Evolutionary conservation across 805 yeast species (phyloP).

Genomic region (Candida cerambycidarum): DNA sequence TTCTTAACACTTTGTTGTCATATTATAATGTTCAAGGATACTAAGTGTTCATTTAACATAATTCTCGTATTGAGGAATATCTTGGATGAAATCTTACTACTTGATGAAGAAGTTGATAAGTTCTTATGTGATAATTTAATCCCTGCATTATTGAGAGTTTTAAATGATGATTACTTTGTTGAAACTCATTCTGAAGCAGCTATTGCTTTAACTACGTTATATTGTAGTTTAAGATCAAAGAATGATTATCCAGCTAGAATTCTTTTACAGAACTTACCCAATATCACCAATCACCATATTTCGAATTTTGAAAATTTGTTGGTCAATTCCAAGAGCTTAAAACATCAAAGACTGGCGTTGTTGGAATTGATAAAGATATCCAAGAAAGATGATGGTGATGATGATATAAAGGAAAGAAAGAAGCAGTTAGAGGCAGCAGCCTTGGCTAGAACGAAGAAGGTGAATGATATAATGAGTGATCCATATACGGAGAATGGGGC

Average conservation of each 20-base stretch:
- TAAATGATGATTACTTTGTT: slow-evolving; percentile 71
- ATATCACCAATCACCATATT: slow-evolving; percentile 55
- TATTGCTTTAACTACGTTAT: slow-evolving; percentile 78
- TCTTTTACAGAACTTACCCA: slow-evolving; percentile 53
- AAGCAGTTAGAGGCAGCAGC: slow-evolving; percentile 54
- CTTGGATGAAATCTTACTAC: slow-evolving; percentile 63
- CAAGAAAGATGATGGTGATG: slow-evolving; percentile 41
- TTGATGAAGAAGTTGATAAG: slow-evolving; percentile 73
- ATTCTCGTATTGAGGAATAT: slow-evolving; percentile 76
- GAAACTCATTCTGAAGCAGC: slow-evolving; percentile 93
- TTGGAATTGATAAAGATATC: slow-evolving; percentile 71
- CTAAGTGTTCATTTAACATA: slow-evolving; percentile 90
- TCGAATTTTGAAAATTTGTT: slow-evolving; percentile 63
- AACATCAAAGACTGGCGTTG: slow-evolving; percentile 80
- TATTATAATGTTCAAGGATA: slow-evolving; percentile 79
- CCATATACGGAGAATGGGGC: slow-evolving; percentile 74
- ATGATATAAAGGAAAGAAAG: slow-evolving; percentile 48
- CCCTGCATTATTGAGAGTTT: slow-evolving; percentile 64
- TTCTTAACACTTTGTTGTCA: slow-evolving; percentile 73
- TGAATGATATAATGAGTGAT: slow-evolving; percentile 61
- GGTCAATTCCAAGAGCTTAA: slow-evolving; percentile 61
- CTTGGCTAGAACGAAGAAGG: slow-evolving; percentile 46
- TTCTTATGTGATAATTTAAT: slow-evolving; percentile 65
- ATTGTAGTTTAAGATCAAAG: slow-evolving; percentile 68
- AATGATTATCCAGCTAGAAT: slow-evolving; percentile 67